Percentiles rank a stretch among this genome's conserved stretches.
phyloP scores from a whole-genome alignment of 768 basidiomycete genomes.

The Termitomyces titanicus region DNA sequence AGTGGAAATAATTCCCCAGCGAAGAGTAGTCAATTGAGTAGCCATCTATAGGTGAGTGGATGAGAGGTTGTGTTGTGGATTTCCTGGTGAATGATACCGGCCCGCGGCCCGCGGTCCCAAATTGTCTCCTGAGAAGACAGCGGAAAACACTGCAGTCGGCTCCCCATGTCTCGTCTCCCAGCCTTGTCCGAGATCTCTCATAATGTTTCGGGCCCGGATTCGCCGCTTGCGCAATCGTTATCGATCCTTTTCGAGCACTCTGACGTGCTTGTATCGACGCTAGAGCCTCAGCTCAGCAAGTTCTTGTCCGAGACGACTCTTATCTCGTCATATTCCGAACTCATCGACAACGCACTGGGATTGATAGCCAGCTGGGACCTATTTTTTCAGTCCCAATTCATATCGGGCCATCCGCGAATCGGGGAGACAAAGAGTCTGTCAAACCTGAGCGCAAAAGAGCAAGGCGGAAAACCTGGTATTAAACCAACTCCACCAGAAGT shows the following conservation, averaged over 20 bases:
- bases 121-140: no score
- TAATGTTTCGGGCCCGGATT: conserved; percentile 27
- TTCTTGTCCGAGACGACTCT: conserved; percentile 21
- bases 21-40: conserved; percentile 40
- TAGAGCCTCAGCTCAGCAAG: conserved; percentile 47
- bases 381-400: conserved; percentile 54
- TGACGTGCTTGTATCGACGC: conserved; percentile 39
- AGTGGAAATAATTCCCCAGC: conserved; percentile 89
- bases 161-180: conserved; percentile 29
- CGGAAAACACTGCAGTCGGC: no score
- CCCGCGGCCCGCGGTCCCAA: no score
- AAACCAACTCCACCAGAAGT: conserved; percentile 69
- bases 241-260: conserved; percentile 51
- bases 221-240: conserved; percentile 30
- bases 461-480: conserved; percentile 44
- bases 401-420: conserved; percentile 86
- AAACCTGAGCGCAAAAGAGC: conserved; percentile 74
- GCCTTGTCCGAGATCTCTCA: conserved; percentile 27
- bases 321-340: conserved; percentile 41
- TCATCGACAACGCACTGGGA: conserved; percentile 53
- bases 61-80: no score
- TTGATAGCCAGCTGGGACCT: conserved; percentile 52
- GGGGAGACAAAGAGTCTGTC: conserved; percentile 79
- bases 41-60: no score
- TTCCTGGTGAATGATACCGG: no score